These are phyloP conservation scores for Lentinula boryana DNA, from an alignment of 768 basidiomycete genomes.

Conservation along the genomic window DNA sequence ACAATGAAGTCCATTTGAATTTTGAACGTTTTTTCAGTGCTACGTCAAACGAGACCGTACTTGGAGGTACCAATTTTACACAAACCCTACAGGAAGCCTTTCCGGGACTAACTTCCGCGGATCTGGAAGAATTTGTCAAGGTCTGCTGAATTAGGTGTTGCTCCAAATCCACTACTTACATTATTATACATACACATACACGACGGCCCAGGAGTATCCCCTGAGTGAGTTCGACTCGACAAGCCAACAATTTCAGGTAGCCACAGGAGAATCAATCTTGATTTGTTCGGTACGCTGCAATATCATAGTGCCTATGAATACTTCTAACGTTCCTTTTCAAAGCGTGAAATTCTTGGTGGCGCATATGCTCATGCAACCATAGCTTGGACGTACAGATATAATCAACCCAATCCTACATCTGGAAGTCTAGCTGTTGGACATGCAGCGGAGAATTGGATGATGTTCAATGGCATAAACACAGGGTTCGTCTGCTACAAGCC, in stretches of 20 bases:
- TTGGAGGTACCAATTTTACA: constrained; percentile 31
- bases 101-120: constrained; percentile 35
- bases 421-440: constrained; percentile 33
- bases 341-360: constrained; percentile 42
- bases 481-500: constrained; percentile 31
- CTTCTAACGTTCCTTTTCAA: neutral
- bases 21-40: constrained; percentile 23
- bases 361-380: constrained; percentile 28
- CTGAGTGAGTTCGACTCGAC: constrained; percentile 34
- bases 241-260: constrained; percentile 34
- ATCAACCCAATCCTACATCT: constrained; percentile 44
- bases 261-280: constrained; percentile 44
- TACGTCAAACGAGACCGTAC: constrained; percentile 56
- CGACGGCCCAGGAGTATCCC: constrained; percentile 32
- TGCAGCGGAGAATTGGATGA: constrained; percentile 64
- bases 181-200: too few species aligned
- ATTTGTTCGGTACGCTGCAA: constrained; percentile 44
- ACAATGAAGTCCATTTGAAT: neutral
- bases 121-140: constrained; percentile 30
- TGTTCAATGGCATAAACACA: constrained; percentile 56
- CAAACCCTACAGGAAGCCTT: constrained; percentile 34
- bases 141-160: constrained; percentile 11
- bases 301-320: neutral
- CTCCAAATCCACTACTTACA: neutral
- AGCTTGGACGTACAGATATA: constrained; percentile 55